Evolutionary conservation across 2,329 filamentous ascomycete species (phyloP), one percentile per base, ranked within the genome.

Genomic region (Coleophoma eucalyptorum): DNA sequence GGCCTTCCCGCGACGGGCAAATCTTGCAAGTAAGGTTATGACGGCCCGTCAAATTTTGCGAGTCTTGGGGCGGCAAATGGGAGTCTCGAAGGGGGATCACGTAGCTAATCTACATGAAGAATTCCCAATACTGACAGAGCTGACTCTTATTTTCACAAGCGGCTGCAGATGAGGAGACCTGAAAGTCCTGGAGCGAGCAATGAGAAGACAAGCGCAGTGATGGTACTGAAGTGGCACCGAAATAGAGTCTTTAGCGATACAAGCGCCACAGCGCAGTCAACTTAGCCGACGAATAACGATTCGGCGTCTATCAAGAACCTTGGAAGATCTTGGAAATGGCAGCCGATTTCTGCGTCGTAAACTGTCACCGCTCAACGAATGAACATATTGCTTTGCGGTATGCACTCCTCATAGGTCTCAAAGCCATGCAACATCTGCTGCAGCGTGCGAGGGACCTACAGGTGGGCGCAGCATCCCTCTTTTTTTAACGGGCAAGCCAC

Each of bases 201-300:
- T 34, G 7, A 15, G 26, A 16, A 40, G 35, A 44, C 44, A 26
- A 45, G 45, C 42, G 47, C 35, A 50, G 40, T 35, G 35, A 26
- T 43, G 38, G 56, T 53, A 58, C 20, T 6, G 43, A 20, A 48
- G 53, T 53, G 49, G 48, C 48, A 50, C 50, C 35, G 53, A 56
- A 58, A 56, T 57, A 60, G 58, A 50, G 40, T 16, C 42, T 52
- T 52, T 31, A 32, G 16, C 20, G 44, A 51, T 50, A 62, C 57
- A 62, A 62, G 61, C 61, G 61, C 58, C 51, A 53, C 26, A 2
- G 26, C 10, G 26, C 26, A 3, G 26, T 57, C 52, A 43, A 48
- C 52, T 55, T 57, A 59, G 53, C 56, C 58, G 55, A 63, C 60
- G 58, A 63, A 63, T 63, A 52, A 56, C 38, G 54, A 53, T 35